Conservation (phyloP, 257 asterid species). For the Solanum appendiculatum region DNA sequence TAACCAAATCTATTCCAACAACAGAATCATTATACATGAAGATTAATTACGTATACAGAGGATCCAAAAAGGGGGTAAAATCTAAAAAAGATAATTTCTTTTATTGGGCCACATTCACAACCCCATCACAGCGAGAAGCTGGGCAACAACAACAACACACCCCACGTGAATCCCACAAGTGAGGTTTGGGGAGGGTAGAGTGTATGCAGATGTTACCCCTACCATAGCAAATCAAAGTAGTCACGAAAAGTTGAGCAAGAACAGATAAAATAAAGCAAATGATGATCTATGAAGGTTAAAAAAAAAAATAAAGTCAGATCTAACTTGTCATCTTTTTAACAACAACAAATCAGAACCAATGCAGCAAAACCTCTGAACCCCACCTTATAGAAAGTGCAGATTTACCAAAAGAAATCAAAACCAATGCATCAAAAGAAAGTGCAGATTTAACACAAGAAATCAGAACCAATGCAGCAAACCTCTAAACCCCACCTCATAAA, state of each 20-base stretch:
- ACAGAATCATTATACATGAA: background rate
- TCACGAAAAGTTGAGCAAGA: background rate
- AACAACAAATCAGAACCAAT: background rate
- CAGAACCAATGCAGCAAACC: background rate
- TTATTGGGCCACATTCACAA: background rate
- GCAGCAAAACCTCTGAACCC: background rate
- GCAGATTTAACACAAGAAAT: background rate
- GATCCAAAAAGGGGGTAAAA: background rate
- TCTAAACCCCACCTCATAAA: background rate
- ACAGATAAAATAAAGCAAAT: background rate
- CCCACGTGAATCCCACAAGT: background rate
- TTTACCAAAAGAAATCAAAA: too few relatives aligned
- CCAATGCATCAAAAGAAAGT: background rate
- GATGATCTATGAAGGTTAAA: background rate
- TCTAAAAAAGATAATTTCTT: background rate
- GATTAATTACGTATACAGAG: background rate
- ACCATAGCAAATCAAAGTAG: background rate
- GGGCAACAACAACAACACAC: background rate
- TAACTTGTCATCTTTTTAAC: background rate
- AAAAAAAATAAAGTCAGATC: background rate
- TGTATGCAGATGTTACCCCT: background rate
- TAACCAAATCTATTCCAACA: background rate
- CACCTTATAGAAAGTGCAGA: background rate
- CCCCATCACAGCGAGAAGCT: background rate
- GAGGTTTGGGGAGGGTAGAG: background rate